Percentiles rank a stretch among this genome's conserved stretches.
phyloP scores from a whole-genome alignment of 768 basidiomycete species.

The Suillus subluteus region DNA sequence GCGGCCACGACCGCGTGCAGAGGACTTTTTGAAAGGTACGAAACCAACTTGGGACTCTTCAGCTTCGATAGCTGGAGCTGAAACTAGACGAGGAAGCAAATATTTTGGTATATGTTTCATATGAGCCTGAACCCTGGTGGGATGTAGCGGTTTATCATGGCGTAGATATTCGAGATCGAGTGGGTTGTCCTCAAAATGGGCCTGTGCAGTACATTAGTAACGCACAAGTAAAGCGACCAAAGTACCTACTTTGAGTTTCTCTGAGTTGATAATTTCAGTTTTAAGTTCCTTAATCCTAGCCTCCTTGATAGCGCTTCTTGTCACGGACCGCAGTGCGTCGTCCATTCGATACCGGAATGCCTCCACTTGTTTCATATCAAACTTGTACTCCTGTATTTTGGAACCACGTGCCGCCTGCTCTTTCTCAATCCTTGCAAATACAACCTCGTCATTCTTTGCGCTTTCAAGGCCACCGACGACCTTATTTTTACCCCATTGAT shows the following conservation, averaged over 20 bases:
- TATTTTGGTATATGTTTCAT: constrained; percentile 97
- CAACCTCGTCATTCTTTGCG: constrained; percentile 71
- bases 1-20: constrained; percentile 51
- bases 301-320: constrained; percentile 83
- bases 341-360: constrained; percentile 99
- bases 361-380: constrained; percentile 95
- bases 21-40: constrained; percentile 72
- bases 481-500: constrained; percentile 75
- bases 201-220: constrained; percentile 48
- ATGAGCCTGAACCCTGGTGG: constrained; percentile 86
- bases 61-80: constrained; percentile 42
- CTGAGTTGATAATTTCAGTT: constrained; percentile 90
- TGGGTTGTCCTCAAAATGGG: constrained; percentile 97
- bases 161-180: constrained; percentile 89
- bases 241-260: constrained; percentile 85
- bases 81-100: constrained; percentile 78
- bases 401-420: constrained; percentile 65
- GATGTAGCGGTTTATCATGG: constrained; percentile 94
- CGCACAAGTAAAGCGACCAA: neutral
- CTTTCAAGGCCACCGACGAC: constrained; percentile 70
- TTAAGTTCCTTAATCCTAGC: constrained; percentile 94
- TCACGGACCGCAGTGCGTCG: constrained; percentile 89
- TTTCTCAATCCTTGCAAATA: constrained; percentile 66
- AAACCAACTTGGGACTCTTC: constrained; percentile 52
- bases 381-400: constrained; percentile 83